Evolutionary conservation across 208 protist genomes (phyloP).

Genomic region (Leishmania mexicana): DNA sequence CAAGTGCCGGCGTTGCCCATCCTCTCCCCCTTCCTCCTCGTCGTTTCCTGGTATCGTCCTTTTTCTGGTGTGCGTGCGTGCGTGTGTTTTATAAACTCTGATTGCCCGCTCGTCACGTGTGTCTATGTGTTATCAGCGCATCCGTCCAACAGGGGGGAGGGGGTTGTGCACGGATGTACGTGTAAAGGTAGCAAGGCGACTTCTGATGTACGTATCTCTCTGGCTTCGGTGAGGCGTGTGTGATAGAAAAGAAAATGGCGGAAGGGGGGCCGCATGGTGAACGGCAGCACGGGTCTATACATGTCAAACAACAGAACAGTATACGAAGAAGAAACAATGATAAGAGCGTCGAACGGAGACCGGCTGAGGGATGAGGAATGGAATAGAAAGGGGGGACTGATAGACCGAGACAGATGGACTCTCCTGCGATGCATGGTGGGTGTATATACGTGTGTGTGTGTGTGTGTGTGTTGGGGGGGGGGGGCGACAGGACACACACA

Average conservation of each 20-base stretch:
- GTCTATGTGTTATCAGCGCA: not conserved
- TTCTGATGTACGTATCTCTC: not conserved
- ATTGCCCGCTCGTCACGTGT: not conserved
- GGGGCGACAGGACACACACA: not conserved
- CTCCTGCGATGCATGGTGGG: no score
- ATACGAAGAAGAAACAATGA: not conserved
- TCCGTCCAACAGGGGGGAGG: not conserved
- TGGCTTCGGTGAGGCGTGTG: no score
- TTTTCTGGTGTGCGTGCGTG: no score
- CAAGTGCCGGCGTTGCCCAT: no score
- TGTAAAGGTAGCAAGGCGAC: not conserved
- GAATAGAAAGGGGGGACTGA: not conserved
- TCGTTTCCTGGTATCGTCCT: not conserved
- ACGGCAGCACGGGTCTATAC: not conserved
- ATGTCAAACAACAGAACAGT: not conserved
- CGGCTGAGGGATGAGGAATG: not conserved
- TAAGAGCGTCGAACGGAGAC: not conserved
- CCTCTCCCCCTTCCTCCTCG: not conserved
- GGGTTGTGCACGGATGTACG: not conserved
- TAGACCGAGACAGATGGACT: not conserved
- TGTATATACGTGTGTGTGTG: not conserved
- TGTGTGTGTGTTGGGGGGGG: not conserved
- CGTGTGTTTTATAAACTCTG: no score
- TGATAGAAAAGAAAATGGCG: conserved; percentile 3
- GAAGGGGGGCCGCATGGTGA: not conserved